phyloP scores from a whole-genome alignment of 176 grass and related monocot species.

The Stipa capillata region DNA sequence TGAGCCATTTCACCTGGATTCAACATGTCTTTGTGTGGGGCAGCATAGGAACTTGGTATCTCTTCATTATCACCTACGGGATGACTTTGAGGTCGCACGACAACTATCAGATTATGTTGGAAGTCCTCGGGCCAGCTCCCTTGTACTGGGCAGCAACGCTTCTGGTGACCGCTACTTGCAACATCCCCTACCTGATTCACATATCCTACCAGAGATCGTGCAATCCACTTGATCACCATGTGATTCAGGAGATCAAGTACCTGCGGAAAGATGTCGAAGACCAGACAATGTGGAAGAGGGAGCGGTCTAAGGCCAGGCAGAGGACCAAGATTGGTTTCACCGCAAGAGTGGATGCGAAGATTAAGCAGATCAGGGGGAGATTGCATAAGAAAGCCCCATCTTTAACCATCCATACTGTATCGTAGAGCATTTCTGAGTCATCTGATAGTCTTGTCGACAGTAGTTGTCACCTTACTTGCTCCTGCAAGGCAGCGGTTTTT shows the following conservation, averaged over 20 bases:
- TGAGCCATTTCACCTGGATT: constrained; percentile 99
- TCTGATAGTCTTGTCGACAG: constrained; percentile 11
- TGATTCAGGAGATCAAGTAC: constrained; percentile 97
- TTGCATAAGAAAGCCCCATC: constrained; percentile 71
- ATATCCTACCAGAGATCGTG: constrained; percentile 85
- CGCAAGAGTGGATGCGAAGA: constrained; percentile 88
- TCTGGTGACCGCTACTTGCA: constrained; percentile 73
- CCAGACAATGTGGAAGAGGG: constrained; percentile 91
- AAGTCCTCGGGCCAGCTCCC: constrained; percentile 83
- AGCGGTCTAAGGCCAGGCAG: constrained; percentile 72
- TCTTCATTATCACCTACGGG: constrained; percentile 85
- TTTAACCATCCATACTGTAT: constrained; percentile 47
- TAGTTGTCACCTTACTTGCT: constrained; percentile 36
- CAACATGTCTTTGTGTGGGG: constrained; percentile 94
- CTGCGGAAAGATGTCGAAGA: constrained; percentile 73
- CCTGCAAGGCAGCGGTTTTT: constrained; percentile 36
- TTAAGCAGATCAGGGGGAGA: constrained; percentile 69
- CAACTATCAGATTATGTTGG: constrained; percentile 64
- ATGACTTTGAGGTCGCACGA: constrained; percentile 44
- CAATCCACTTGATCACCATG: constrained; percentile 93
- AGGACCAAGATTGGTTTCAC: constrained; percentile 94
- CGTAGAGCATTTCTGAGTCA: constrained; percentile 29
- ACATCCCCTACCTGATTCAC: constrained; percentile 78
- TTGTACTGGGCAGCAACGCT: constrained; percentile 67
- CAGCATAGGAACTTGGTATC: constrained; percentile 84